Conservation (phyloP, 2,329 filamentous ascomycete genomes). For the Gnomoniopsis sp. region DNA sequence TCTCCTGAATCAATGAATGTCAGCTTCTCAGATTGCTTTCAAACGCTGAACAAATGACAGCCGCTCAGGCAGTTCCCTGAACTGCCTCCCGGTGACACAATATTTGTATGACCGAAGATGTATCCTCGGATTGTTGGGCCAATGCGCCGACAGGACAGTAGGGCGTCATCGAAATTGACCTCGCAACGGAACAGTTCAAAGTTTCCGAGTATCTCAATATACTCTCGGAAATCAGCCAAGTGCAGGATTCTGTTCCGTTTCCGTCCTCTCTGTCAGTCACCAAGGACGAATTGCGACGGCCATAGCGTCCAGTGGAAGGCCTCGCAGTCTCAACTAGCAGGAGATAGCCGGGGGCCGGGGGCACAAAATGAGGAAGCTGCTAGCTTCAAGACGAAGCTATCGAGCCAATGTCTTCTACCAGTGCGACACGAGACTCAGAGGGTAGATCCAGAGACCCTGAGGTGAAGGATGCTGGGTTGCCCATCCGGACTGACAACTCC, state of each 20-base stretch:
- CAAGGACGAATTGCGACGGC: background rate
- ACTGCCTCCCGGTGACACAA: background rate
- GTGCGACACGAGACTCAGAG: background rate
- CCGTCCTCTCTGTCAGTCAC: background rate
- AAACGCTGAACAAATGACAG: constrained; percentile 12
- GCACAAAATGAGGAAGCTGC: background rate
- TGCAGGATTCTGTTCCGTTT: background rate
- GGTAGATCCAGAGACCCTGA: background rate
- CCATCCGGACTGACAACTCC: background rate
- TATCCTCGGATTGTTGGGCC: background rate
- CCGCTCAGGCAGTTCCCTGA: background rate
- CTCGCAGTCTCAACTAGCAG: background rate
- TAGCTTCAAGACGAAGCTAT: background rate
- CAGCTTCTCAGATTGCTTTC: background rate
- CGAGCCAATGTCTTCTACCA: background rate
- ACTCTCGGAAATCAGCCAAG: background rate
- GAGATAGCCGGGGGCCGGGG: background rate
- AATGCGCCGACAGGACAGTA: background rate
- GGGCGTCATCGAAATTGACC: background rate
- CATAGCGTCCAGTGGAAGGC: background rate
- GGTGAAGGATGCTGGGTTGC: background rate
- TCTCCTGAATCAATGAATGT: background rate
- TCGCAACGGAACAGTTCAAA: background rate
- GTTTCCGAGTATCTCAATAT: background rate
- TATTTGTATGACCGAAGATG: constrained; percentile 7